Conservation (phyloP, 805 yeast species). For the Wickerhamomyces bovis region DNA sequence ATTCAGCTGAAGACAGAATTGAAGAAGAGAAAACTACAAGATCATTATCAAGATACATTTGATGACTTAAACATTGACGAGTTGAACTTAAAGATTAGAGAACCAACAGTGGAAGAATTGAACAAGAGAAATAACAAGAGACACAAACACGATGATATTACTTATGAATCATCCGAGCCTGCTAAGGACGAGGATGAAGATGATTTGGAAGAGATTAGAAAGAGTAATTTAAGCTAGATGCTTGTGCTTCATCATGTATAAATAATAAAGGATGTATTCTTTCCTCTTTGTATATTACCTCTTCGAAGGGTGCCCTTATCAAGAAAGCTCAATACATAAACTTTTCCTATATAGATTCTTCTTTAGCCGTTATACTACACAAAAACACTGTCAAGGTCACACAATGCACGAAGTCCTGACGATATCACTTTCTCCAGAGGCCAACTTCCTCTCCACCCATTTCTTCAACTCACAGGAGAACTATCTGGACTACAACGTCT, state of each 20-base stretch:
- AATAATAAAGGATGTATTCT: background rate
- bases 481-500: slow-evolving; percentile 47
- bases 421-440: slow-evolving; percentile 60
- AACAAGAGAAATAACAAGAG: slow-evolving; percentile 61
- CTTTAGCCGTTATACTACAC: background rate
- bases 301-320: background rate
- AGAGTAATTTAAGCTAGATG: background rate
- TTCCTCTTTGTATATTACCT: background rate
- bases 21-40: slow-evolving; percentile 72
- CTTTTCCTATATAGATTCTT: background rate
- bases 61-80: slow-evolving; percentile 54
- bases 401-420: slow-evolving; percentile 71
- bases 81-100: slow-evolving; percentile 58
- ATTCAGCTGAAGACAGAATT: slow-evolving; percentile 71
- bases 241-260: background rate
- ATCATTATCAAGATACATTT: slow-evolving; percentile 43
- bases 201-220: slow-evolving; percentile 15
- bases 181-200: slow-evolving; percentile 26
- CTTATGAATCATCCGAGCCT: slow-evolving; percentile 51
- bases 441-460: slow-evolving; percentile 76
- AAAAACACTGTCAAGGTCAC: background rate
- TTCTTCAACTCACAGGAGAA: slow-evolving; percentile 77
- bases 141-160: slow-evolving; percentile 73
- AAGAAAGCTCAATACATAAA: background rate
- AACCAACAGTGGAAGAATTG: slow-evolving; percentile 66